Conservation (phyloP, 176 grass and related monocot species). For the Aegilops speltoides region DNA sequence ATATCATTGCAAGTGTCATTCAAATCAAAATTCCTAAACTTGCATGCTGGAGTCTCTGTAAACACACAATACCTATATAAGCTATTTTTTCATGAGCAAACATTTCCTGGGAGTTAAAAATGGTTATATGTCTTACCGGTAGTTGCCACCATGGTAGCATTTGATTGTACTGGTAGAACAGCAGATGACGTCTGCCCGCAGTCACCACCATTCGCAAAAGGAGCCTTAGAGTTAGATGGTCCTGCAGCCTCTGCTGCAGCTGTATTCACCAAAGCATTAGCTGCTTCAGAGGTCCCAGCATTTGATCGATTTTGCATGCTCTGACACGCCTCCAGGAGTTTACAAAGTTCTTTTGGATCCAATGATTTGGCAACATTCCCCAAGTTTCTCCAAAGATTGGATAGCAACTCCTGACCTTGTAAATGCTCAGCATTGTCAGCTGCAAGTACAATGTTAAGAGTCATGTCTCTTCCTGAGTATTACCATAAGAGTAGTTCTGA, state of each 20-base stretch:
- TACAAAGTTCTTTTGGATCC: conserved; percentile 80
- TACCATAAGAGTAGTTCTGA: conserved; percentile 20
- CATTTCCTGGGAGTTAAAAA: neutral
- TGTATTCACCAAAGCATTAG: conserved; percentile 52
- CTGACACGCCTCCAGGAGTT: conserved; percentile 70
- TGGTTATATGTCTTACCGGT: conserved; percentile 51
- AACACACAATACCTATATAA: conserved; percentile 4
- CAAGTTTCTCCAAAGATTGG: conserved; percentile 70
- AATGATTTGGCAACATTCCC: conserved; percentile 74
- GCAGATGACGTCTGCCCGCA: conserved; percentile 46
- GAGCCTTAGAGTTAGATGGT: conserved; percentile 44
- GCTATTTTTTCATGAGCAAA: conserved; percentile 17
- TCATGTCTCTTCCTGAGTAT: conserved; percentile 29
- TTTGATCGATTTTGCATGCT: conserved; percentile 71
- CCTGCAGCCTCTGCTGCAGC: conserved; percentile 44
- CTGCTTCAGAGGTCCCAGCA: conserved; percentile 60
- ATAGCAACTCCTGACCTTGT: conserved; percentile 68
- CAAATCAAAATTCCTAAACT: conserved; percentile 93
- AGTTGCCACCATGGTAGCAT: conserved; percentile 42
- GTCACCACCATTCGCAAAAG: conserved; percentile 42
- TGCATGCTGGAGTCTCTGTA: conserved; percentile 53
- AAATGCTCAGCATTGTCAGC: conserved; percentile 61
- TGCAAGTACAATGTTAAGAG: conserved; percentile 41
- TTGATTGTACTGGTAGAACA: conserved; percentile 48
- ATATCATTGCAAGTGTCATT: conserved; percentile 71